These are phyloP conservation scores for Trametes cubensis DNA, from an alignment of 768 basidiomycete genomes.

Conservation along the genomic window DNA sequence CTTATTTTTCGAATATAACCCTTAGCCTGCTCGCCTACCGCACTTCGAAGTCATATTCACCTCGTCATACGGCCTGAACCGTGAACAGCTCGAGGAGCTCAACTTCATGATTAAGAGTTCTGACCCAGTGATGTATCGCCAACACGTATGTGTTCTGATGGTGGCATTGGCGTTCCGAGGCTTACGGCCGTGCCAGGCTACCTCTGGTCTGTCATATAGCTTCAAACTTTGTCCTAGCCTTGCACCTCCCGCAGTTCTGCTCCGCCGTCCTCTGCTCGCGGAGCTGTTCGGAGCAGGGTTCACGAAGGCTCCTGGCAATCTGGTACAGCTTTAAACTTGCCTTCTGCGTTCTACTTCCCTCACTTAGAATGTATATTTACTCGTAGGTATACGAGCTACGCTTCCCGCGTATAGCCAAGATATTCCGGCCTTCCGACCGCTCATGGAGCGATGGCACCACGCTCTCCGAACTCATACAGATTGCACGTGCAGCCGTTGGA, in stretches of 20 bases:
- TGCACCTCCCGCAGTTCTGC: conserved; percentile 54
- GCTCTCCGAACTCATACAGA: conserved; percentile 52
- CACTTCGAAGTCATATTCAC: conserved; percentile 77
- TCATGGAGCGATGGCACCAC: conserved; percentile 60
- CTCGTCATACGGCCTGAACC: conserved; percentile 71
- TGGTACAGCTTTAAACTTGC: conserved; percentile 41
- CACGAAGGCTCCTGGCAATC: conserved; percentile 61
- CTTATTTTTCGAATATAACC: background rate
- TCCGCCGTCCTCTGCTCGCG: conserved; percentile 63
- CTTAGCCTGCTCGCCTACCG: conserved; percentile 49
- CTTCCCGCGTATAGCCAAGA: conserved; percentile 78
- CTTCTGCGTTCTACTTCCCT: background rate
- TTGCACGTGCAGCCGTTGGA: conserved; percentile 59
- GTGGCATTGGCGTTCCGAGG: background rate
- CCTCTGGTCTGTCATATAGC: conserved; percentile 50
- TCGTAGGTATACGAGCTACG: conserved; percentile 81
- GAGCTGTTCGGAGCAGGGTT: conserved; percentile 86
- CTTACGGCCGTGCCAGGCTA: conserved; percentile 18
- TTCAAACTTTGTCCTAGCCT: conserved; percentile 54
- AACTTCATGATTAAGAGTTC: conserved; percentile 66
- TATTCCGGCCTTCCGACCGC: conserved; percentile 62
- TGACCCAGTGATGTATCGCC: conserved; percentile 39
- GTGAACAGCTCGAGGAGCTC: conserved; percentile 68
- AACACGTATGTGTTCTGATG: conserved; percentile 25
- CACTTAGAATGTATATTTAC: background rate